These are phyloP conservation scores for Podospora anserina DNA, from an alignment of 495 filamentous ascomycete genomes.

Conservation along the genomic window DNA sequence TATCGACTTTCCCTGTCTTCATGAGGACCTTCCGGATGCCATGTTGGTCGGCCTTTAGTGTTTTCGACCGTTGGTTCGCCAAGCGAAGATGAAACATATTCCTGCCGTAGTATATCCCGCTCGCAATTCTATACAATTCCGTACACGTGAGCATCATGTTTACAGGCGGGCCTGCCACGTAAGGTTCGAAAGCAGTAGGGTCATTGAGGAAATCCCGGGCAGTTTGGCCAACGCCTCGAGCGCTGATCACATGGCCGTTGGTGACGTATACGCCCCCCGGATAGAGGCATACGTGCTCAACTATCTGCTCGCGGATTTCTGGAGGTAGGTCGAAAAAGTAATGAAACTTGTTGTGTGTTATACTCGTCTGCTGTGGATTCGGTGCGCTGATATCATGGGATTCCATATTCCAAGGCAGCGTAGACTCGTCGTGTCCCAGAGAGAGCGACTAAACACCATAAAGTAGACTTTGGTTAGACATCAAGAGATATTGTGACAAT, in stretches of 20 bases:
- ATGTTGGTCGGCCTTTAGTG: neutral
- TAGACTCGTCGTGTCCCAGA: neutral
- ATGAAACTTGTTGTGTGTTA: slow-evolving; percentile 2
- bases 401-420: neutral
- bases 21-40: slow-evolving; percentile 6
- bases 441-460: neutral
- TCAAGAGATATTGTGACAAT: neutral
- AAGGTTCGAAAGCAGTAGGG: neutral
- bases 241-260: neutral
- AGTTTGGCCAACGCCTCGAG: neutral
- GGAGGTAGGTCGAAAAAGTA: slow-evolving; percentile 21
- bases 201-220: neutral
- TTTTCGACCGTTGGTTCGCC: slow-evolving; percentile 22
- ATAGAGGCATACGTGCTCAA: slow-evolving; percentile 19
- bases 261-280: neutral
- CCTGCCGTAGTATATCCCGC: slow-evolving; percentile 33
- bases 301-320: slow-evolving; percentile 23
- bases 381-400: neutral
- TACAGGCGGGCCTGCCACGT: slow-evolving; percentile 17
- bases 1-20: neutral
- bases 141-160: slow-evolving; percentile 35
- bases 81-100: slow-evolving; percentile 35
- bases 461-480: neutral
- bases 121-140: slow-evolving; percentile 35
- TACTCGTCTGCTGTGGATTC: neutral